Percentiles rank a stretch among this genome's conserved stretches.
Evolutionary conservation across 2,329 filamentous ascomycete genomes (phyloP).

Genomic region (Nemania sp.): DNA sequence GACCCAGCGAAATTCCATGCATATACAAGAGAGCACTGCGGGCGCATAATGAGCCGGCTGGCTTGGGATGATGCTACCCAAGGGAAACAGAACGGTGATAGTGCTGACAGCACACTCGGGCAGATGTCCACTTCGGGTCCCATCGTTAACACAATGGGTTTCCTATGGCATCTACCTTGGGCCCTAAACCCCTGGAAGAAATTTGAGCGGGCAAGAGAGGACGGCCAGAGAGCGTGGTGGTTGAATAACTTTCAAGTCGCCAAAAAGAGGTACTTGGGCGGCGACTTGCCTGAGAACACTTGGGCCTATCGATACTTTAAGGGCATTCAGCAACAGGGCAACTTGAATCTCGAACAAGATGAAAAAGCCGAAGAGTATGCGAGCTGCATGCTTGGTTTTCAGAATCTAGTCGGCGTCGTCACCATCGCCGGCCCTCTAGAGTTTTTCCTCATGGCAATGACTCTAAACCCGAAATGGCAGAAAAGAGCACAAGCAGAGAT

Average conservation of each 20-base stretch:
- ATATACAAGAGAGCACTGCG: slow-evolving; percentile 53
- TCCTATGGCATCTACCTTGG: slow-evolving; percentile 50
- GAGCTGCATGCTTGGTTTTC: slow-evolving; percentile 55
- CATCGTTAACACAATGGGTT: slow-evolving; percentile 54
- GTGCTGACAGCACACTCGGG: slow-evolving; percentile 51
- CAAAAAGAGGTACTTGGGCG: slow-evolving; percentile 45
- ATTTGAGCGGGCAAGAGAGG: slow-evolving; percentile 49
- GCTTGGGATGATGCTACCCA: slow-evolving; percentile 55
- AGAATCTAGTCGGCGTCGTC: slow-evolving; percentile 55
- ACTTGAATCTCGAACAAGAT: slow-evolving; percentile 45
- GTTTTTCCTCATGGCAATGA: slow-evolving; percentile 58
- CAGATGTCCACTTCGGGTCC: slow-evolving; percentile 57
- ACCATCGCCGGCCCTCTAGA: slow-evolving; percentile 54
- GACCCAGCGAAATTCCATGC: slow-evolving; percentile 51
- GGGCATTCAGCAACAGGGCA: slow-evolving; percentile 46
- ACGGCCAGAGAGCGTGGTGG: slow-evolving; percentile 52
- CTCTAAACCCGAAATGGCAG: slow-evolving; percentile 56
- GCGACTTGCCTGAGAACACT: slow-evolving; percentile 49
- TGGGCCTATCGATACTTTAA: slow-evolving; percentile 55
- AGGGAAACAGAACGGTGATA: slow-evolving; percentile 50
- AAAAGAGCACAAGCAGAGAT: slow-evolving; percentile 59
- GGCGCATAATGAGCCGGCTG: slow-evolving; percentile 53
- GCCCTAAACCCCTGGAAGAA: slow-evolving; percentile 53
- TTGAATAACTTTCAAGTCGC: slow-evolving; percentile 46
- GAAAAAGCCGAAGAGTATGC: slow-evolving; percentile 51